phyloP scores from a whole-genome alignment of 495 filamentous ascomycete genomes.

The Trichoderma parareesei region DNA sequence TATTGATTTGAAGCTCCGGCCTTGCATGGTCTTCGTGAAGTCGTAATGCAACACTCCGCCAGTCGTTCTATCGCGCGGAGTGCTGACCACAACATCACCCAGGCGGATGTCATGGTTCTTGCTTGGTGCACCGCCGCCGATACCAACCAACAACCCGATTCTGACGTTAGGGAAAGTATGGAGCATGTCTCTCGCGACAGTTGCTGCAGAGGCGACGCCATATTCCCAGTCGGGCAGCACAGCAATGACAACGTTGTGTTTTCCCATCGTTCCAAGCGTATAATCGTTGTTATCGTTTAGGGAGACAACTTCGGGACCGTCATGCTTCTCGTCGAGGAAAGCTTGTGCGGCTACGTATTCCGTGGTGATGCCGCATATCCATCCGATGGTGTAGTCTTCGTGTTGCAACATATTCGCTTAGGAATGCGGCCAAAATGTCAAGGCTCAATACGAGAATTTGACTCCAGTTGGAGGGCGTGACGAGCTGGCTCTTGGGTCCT shows the following conservation, averaged over 20 bases:
- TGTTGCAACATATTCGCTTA: too few relatives aligned
- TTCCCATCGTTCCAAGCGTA: slow-evolving; percentile 22
- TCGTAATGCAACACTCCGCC: slow-evolving; percentile 35
- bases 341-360: too few relatives aligned
- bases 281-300: slow-evolving; percentile 19
- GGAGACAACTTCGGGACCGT: too few relatives aligned
- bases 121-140: slow-evolving; percentile 31
- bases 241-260: slow-evolving; percentile 36
- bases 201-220: slow-evolving; percentile 23
- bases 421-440: too few relatives aligned
- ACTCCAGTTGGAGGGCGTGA: too few relatives aligned
- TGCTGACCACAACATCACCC: slow-evolving; percentile 37
- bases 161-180: slow-evolving; percentile 28
- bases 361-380: too few relatives aligned
- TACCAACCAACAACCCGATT: slow-evolving; percentile 35
- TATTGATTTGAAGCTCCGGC: not conserved
- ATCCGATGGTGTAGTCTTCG: too few relatives aligned
- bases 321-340: too few relatives aligned
- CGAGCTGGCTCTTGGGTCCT: too few relatives aligned
- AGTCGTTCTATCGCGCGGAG: not conserved
- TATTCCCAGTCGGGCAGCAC: slow-evolving; percentile 27
- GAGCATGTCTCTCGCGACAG: slow-evolving; percentile 23
- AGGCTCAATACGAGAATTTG: too few relatives aligned
- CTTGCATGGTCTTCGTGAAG: slow-evolving; percentile 24
- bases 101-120: slow-evolving; percentile 21